A percentile compares a stretch with the other conserved stretches of the same genome.
Conservation (phyloP, 768 basidiomycete species). For the Cytidiella melzeri region DNA sequence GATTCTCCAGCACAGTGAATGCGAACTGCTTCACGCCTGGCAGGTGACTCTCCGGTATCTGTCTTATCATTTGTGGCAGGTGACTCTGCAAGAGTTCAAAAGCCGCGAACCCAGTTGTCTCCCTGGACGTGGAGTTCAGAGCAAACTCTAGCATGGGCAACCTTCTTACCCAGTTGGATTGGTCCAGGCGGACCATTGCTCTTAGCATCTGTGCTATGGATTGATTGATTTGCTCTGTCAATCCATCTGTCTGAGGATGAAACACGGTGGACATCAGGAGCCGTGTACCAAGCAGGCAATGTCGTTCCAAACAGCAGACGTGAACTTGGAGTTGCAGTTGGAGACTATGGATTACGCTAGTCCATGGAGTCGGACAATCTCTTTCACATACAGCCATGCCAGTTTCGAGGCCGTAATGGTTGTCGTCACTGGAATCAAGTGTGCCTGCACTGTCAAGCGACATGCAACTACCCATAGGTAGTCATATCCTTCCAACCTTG, state of each 20-base stretch:
- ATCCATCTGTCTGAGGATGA: slow-evolving; percentile 27
- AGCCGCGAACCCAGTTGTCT: slow-evolving; percentile 31
- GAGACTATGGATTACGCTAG: slow-evolving; percentile 20
- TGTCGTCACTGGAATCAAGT: slow-evolving; percentile 13
- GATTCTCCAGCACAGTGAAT: slow-evolving; percentile 13
- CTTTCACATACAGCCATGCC: slow-evolving; percentile 11
- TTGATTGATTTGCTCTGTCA: slow-evolving; percentile 13
- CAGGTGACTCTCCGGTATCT: too few relatives aligned
- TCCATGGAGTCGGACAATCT: slow-evolving; percentile 20
- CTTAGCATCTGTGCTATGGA: slow-evolving; percentile 14
- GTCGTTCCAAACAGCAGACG: too few relatives aligned
- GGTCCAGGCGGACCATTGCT: slow-evolving; percentile 7
- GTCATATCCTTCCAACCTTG: slow-evolving; percentile 21
- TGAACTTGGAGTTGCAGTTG: slow-evolving; percentile 31
- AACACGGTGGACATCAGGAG: slow-evolving; percentile 24
- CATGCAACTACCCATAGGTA: slow-evolving; percentile 22
- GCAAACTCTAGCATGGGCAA: slow-evolving; percentile 34
- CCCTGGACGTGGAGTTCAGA: slow-evolving; percentile 26
- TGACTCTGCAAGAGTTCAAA: slow-evolving; percentile 22
- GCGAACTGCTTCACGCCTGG: slow-evolving; percentile 21
- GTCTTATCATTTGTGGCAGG: slow-evolving; percentile 14
- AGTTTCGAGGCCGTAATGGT: slow-evolving; percentile 14
- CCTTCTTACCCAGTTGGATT: slow-evolving; percentile 25
- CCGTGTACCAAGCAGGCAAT: slow-evolving; percentile 15
- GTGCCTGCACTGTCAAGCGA: slow-evolving; percentile 18